Percentiles rank a stretch among this genome's conserved stretches.
phyloP scores from a whole-genome alignment of 345 rosid species.

The Raphanus raphanistrum region DNA sequence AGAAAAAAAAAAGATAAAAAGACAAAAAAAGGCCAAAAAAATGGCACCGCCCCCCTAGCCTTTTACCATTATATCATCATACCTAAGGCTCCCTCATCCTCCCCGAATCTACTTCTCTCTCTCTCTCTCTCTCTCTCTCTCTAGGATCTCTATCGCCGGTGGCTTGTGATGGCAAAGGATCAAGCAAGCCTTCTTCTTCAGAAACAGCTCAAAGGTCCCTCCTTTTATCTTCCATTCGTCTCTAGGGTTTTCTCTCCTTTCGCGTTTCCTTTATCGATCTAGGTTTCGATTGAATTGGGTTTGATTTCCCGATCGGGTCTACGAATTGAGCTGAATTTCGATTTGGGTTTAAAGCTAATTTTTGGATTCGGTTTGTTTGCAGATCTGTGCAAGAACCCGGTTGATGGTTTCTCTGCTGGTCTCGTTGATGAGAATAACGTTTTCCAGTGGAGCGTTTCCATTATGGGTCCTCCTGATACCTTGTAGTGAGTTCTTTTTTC shows the following conservation, averaged over 20 bases:
- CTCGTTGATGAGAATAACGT: conserved; percentile 72
- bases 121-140: neutral
- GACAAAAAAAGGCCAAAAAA: too few relatives aligned
- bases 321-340: neutral
- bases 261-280: neutral
- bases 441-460: conserved; percentile 82
- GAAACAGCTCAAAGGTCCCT: conserved; percentile 75
- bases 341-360: neutral
- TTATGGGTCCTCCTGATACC: conserved; percentile 89
- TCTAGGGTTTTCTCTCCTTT: neutral
- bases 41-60: neutral
- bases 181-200: conserved; percentile 80
- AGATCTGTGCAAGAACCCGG: conserved; percentile 92
- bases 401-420: conserved; percentile 95
- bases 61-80: neutral
- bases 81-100: neutral
- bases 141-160: neutral
- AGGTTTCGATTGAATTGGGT: neutral
- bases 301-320: neutral
- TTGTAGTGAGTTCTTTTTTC: conserved; percentile 53
- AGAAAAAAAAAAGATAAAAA: too few relatives aligned
- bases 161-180: conserved; percentile 32
- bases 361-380: conserved; percentile 10
- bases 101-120: neutral
- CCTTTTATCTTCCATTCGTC: neutral